phyloP scores from a whole-genome alignment of 202 grass and related monocot species.

The Carex arenaria region DNA sequence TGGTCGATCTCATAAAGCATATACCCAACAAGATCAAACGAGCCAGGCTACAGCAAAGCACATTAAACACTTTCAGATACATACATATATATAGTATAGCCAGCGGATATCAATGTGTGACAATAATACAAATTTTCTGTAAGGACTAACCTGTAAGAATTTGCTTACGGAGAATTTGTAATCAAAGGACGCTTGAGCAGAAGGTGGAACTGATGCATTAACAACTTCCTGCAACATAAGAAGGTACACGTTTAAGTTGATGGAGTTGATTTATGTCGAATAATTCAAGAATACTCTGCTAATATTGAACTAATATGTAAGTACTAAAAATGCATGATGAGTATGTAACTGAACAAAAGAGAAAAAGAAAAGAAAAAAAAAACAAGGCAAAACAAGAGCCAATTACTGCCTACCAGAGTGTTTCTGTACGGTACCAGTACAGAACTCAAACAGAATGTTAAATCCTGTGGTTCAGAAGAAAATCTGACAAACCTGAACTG shows the following conservation, averaged over 20 bases:
- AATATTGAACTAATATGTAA: not conserved
- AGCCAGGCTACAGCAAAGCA: slow-evolving; percentile 61
- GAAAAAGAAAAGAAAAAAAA: not conserved
- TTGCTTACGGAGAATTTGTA: slow-evolving; percentile 90
- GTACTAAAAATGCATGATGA: not conserved
- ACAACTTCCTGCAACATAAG: slow-evolving; percentile 45
- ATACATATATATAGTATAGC: not conserved
- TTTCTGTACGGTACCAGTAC: not conserved
- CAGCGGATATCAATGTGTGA: not conserved
- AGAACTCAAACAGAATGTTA: not conserved
- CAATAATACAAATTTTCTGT: not conserved
- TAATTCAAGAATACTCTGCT: not conserved
- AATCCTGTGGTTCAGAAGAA: not conserved
- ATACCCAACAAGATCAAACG: slow-evolving; percentile 89
- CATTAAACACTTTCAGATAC: not conserved
- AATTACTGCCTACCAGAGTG: not conserved
- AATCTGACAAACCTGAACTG: slow-evolving; percentile 54
- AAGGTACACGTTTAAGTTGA: not conserved
- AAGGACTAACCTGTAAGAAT: slow-evolving; percentile 78
- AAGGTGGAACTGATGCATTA: slow-evolving; percentile 82
- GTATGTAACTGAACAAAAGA: not conserved
- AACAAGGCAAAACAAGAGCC: not conserved
- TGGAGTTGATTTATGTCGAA: not conserved
- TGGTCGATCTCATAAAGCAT: slow-evolving; percentile 96
- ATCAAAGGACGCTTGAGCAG: slow-evolving; percentile 86